These are phyloP conservation scores for Hortiboletus campestris DNA, from an alignment of 768 basidiomycete species.

Conservation along the genomic window DNA sequence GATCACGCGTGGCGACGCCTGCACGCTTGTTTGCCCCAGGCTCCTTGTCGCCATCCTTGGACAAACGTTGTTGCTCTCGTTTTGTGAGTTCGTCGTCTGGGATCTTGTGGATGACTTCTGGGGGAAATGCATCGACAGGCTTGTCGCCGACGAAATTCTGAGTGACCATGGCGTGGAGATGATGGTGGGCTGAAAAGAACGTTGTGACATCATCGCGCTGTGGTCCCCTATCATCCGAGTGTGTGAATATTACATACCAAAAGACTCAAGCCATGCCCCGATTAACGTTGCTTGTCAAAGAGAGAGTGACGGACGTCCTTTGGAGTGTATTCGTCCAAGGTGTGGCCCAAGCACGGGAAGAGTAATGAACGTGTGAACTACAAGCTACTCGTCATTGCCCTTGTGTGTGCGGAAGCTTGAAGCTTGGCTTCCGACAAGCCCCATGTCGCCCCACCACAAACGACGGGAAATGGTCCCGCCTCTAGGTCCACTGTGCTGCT, in stretches of 20 bases:
- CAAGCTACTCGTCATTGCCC: too few species aligned
- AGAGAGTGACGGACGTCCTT: too few species aligned
- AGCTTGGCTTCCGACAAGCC: too few species aligned
- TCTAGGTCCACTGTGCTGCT: not conserved
- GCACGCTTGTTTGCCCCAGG: conserved; percentile 30
- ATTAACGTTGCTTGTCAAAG: too few species aligned
- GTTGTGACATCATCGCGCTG: too few species aligned
- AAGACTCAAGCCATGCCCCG: too few species aligned
- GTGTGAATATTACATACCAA: too few species aligned
- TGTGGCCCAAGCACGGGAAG: not conserved
- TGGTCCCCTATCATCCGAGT: too few species aligned
- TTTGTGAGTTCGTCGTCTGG: conserved; percentile 23
- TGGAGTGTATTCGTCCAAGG: not conserved
- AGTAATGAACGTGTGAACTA: not conserved
- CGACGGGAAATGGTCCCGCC: not conserved
- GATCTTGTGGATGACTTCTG: conserved; percentile 17
- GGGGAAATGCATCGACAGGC: conserved; percentile 24
- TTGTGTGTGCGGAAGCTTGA: too few species aligned
- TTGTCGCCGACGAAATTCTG: conserved; percentile 30
- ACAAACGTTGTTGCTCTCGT: conserved; percentile 16
- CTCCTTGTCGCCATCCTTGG: conserved; percentile 8
- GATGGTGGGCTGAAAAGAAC: not conserved
- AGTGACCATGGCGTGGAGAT: conserved; percentile 8
- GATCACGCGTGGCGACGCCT: conserved; percentile 26
- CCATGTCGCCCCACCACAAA: not conserved